A percentile compares a stretch with the other conserved stretches of the same genome.
phyloP scores from a whole-genome alignment of 2,329 filamentous ascomycete species.

The Hymenoscyphus infarciens region DNA sequence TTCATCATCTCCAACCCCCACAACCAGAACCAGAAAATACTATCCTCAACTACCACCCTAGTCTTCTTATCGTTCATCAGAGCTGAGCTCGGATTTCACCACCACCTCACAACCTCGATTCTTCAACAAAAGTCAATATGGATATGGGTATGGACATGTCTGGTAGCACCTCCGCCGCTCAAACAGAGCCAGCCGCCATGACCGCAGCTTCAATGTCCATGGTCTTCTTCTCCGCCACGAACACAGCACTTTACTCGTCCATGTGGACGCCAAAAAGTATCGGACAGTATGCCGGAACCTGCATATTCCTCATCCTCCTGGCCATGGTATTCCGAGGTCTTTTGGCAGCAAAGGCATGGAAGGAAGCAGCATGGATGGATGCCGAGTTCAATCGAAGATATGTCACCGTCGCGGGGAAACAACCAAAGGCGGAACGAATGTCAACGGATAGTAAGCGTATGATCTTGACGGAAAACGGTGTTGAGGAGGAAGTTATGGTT shows the following conservation, averaged over 20 bases:
- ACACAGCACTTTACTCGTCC: conserved; percentile 62
- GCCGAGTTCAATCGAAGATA: conserved; percentile 72
- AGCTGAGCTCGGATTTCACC: conserved; percentile 5
- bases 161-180: conserved; percentile 1
- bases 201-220: conserved; percentile 45
- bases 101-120: not conserved
- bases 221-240: conserved; percentile 62
- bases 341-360: conserved; percentile 66
- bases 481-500: conserved; percentile 77
- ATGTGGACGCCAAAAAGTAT: conserved; percentile 69
- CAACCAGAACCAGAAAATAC: not conserved
- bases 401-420: conserved; percentile 63
- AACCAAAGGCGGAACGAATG: conserved; percentile 36
- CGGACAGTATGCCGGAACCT: conserved; percentile 80
- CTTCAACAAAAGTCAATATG: not conserved
- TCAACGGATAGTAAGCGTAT: conserved; percentile 54
- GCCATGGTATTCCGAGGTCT: conserved; percentile 66
- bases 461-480: conserved; percentile 68
- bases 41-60: not conserved
- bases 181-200: conserved; percentile 43
- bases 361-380: conserved; percentile 63
- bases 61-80: conserved; percentile 1
- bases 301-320: conserved; percentile 83
- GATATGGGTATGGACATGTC: conserved; percentile 10
- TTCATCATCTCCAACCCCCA: not conserved